Percentiles rank a stretch among this genome's conserved stretches.
These are phyloP conservation scores for Tylopilus sp. DNA, from an alignment of 768 basidiomycete species.

Conservation along the genomic window DNA sequence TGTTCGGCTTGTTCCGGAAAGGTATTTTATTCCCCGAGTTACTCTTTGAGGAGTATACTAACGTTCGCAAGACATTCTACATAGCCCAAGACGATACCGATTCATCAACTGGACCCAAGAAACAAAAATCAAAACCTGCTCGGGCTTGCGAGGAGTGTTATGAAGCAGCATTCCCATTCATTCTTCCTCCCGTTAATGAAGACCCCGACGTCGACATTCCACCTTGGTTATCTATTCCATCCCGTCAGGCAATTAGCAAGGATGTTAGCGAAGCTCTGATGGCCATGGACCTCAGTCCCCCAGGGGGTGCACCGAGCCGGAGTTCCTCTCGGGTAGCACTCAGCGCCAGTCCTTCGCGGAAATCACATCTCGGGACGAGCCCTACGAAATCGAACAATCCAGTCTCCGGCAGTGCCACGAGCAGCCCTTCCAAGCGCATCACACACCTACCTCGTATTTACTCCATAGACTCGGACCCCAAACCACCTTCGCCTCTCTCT, in stretches of 20 bases:
- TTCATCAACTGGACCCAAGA: conserved; percentile 34
- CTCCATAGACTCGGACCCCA: conserved; percentile 11
- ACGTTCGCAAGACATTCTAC: conserved; percentile 66
- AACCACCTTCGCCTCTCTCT: conserved; percentile 5
- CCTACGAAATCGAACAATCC: conserved; percentile 20
- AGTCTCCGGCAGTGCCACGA: conserved; percentile 14
- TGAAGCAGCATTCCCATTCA: conserved; percentile 76
- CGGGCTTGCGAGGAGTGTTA: conserved; percentile 86
- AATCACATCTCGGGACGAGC: conserved; percentile 22
- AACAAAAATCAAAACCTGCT: conserved; percentile 53
- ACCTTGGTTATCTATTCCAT: conserved; percentile 31
- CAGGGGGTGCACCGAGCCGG: conserved; percentile 14
- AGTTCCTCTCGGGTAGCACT: conserved; percentile 23
- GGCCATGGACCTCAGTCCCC: conserved; percentile 34
- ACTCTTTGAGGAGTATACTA: not conserved
- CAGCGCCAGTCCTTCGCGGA: conserved; percentile 21
- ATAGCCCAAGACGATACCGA: conserved; percentile 48
- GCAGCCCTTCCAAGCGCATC: conserved; percentile 21
- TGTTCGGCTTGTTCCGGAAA: conserved; percentile 80
- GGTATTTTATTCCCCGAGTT: conserved; percentile 36
- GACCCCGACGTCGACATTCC: conserved; percentile 17
- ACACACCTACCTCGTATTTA: conserved; percentile 22
- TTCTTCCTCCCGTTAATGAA: conserved; percentile 7
- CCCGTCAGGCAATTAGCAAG: conserved; percentile 13
- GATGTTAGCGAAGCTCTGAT: conserved; percentile 33